Conservation (phyloP, 371 early-diverging fungal genomes). For the Phascolomyces articulosus region DNA sequence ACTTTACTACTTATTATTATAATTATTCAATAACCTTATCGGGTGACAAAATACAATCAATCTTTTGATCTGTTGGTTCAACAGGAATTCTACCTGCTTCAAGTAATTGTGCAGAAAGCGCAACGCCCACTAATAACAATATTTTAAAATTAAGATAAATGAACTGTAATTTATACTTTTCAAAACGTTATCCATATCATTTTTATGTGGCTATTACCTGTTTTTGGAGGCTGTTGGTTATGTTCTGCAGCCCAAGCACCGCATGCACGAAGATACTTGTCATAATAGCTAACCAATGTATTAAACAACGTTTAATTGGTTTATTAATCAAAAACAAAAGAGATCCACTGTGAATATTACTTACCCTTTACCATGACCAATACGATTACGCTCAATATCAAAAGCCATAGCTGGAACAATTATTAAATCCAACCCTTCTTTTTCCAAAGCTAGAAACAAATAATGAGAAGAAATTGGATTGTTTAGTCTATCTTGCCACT, state of each 20-base stretch:
- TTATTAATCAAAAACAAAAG: too few species aligned
- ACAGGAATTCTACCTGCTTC: conserved; percentile 40
- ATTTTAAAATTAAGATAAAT: not conserved
- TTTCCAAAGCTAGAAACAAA: conserved; percentile 45
- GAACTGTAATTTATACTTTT: too few species aligned
- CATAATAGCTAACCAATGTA: conserved; percentile 35
- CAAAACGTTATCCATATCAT: not conserved
- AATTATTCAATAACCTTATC: conserved; percentile 16
- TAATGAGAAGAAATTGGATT: not conserved
- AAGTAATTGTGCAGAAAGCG: conserved; percentile 59
- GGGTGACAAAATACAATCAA: conserved; percentile 41
- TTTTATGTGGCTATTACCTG: conserved; percentile 20
- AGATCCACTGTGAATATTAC: too few species aligned
- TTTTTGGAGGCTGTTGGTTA: conserved; percentile 24
- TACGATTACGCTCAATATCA: conserved; percentile 61
- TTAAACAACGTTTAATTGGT: too few species aligned
- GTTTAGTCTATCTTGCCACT: too few species aligned
- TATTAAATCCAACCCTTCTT: conserved; percentile 62
- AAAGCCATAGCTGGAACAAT: conserved; percentile 74
- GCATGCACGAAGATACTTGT: conserved; percentile 40
- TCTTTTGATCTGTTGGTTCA: conserved; percentile 43
- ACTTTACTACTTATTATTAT: not conserved
- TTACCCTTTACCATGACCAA: conserved; percentile 80
- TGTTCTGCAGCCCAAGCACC: conserved; percentile 32
- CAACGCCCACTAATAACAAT: conserved; percentile 53